phyloP scores from a whole-genome alignment of 2,329 filamentous ascomycete species.

The Fusarium tupiense region DNA sequence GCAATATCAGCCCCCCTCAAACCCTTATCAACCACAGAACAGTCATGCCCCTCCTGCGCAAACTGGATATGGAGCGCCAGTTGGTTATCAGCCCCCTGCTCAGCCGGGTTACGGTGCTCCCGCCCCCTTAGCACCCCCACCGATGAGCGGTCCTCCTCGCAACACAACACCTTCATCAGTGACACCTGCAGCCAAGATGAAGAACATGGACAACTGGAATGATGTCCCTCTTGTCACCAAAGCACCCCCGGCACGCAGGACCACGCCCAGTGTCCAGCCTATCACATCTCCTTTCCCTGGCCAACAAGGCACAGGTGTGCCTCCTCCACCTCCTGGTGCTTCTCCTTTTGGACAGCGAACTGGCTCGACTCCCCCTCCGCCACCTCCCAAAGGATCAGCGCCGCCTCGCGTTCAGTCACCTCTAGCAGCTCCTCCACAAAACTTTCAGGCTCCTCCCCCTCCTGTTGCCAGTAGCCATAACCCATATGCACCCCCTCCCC shows the following conservation, averaged over 20 bases:
- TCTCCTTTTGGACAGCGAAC: conserved; percentile 69
- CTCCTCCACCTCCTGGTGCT: conserved; percentile 59
- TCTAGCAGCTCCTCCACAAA: conserved; percentile 64
- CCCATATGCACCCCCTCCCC: conserved; percentile 62
- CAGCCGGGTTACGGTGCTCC: conserved; percentile 52
- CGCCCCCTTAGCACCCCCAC: conserved; percentile 48
- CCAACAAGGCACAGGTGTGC: conserved; percentile 66
- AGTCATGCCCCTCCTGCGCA: conserved; percentile 42
- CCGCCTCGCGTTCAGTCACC: conserved; percentile 79
- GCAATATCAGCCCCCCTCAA: conserved; percentile 51
- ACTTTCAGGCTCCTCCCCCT: conserved; percentile 55
- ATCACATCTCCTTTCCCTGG: conserved; percentile 81
- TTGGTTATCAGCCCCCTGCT: conserved; percentile 63
- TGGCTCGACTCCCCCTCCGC: conserved; percentile 77
- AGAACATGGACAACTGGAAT: conserved; percentile 88
- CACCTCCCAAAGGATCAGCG: conserved; percentile 83
- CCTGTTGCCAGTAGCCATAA: conserved; percentile 71
- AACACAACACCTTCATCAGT: conserved; percentile 72
- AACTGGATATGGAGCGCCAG: conserved; percentile 50
- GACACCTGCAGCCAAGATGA: conserved; percentile 73
- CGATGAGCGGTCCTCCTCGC: conserved; percentile 58
- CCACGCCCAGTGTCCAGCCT: conserved; percentile 76
- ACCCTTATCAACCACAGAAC: conserved; percentile 48
- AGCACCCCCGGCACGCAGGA: conserved; percentile 71
- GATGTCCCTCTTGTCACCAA: conserved; percentile 90